Conservation (phyloP, 108 stramenopile species). For the Aureococcus anophagefferens region DNA sequence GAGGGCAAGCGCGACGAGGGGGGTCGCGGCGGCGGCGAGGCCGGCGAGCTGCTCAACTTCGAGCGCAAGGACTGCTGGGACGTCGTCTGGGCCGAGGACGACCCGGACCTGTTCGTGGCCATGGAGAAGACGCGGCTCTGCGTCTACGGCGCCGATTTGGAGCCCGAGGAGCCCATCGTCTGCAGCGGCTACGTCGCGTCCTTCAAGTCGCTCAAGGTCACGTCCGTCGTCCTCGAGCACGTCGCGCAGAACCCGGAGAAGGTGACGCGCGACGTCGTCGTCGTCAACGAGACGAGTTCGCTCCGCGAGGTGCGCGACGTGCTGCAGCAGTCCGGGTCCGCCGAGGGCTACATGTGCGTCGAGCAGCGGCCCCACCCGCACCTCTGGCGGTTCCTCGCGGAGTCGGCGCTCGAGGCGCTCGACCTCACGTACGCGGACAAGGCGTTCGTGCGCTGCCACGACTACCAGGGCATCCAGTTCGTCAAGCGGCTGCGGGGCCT, state of each 20-base stretch:
- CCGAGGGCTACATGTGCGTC: conserved; percentile 9
- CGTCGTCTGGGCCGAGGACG: conserved; percentile 36
- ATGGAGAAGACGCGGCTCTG: conserved; percentile 51
- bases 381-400: conserved; percentile 43
- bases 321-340: conserved; percentile 17
- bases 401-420: conserved; percentile 39
- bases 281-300: conserved; percentile 29
- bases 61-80: conserved; percentile 45
- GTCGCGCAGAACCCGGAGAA: conserved; percentile 30
- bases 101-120: conserved; percentile 32
- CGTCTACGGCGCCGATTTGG: conserved; percentile 15
- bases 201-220: conserved; percentile 29
- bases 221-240: conserved; percentile 32
- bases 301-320: conserved; percentile 36
- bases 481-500: conserved; percentile 32
- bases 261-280: conserved; percentile 14
- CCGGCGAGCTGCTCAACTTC: conserved; percentile 11
- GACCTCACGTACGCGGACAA: conserved; percentile 41
- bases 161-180: conserved; percentile 38
- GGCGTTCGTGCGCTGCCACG: conserved; percentile 34
- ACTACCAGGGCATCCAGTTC: conserved; percentile 46
- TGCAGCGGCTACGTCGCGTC: conserved; percentile 32
- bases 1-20: not conserved
- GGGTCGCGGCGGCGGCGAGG: conserved; percentile 13
- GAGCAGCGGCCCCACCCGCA: conserved; percentile 22